These are phyloP conservation scores for Nicotiana benthamiana DNA, from an alignment of 257 asterid species.

Conservation along the genomic window DNA sequence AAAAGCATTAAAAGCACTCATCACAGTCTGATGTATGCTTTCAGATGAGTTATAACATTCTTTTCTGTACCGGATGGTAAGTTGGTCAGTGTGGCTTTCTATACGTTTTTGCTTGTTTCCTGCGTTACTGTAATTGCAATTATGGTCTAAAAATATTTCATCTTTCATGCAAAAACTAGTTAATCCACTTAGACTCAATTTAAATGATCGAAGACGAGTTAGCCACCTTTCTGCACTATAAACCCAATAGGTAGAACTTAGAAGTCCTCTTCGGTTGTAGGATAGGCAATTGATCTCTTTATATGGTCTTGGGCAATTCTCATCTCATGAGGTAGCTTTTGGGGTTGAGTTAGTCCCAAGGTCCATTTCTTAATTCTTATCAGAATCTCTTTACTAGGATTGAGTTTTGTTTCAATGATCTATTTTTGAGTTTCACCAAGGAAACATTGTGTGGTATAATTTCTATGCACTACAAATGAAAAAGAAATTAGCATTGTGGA, in stretches of 20 bases:
- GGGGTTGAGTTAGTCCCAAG: too few species aligned
- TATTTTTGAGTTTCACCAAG: background rate
- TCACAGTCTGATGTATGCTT: background rate
- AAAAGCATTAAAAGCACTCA: background rate
- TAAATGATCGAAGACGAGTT: background rate
- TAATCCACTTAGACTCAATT: background rate
- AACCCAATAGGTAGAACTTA: too few species aligned
- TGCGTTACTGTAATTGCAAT: background rate
- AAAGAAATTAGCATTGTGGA: background rate
- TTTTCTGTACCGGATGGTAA: background rate
- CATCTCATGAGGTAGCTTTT: too few species aligned
- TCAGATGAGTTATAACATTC: background rate
- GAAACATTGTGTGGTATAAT: background rate
- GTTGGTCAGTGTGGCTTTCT: slow-evolving; percentile 3
- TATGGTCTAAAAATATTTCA: background rate
- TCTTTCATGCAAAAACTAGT: background rate
- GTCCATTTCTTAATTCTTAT: too few species aligned
- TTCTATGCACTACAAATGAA: background rate
- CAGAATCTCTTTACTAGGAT: background rate
- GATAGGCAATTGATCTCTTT: too few species aligned
- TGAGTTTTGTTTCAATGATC: background rate
- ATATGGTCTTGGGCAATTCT: too few species aligned
- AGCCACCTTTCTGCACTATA: background rate
- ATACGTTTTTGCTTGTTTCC: background rate
- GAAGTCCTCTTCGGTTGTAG: too few species aligned